These are phyloP conservation scores for Cucurbita moschata DNA, from an alignment of 306 rosid species.

Conservation along the genomic window DNA sequence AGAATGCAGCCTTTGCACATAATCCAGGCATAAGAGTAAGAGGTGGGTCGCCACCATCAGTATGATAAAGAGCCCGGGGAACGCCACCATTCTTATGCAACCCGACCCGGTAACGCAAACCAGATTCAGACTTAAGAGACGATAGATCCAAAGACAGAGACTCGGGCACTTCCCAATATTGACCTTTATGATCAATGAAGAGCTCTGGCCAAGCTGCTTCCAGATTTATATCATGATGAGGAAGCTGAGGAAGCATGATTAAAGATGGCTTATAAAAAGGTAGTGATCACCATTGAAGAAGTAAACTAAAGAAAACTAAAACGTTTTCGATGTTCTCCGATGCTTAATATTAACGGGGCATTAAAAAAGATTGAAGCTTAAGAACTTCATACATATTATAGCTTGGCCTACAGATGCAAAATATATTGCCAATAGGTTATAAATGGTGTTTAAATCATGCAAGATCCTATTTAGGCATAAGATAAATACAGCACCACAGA, in stretches of 20 bases:
- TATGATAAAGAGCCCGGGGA: conserved; percentile 38
- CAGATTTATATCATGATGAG: conserved; percentile 52
- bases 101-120: conserved; percentile 68
- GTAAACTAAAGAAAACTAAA: not conserved
- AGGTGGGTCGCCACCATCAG: conserved; percentile 24
- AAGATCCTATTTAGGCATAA: not conserved
- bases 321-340: not conserved
- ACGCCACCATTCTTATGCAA: conserved; percentile 53
- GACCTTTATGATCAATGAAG: conserved; percentile 76
- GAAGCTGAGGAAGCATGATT: conserved; percentile 36
- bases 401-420: too few relatives aligned
- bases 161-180: conserved; percentile 78
- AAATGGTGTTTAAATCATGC: too few relatives aligned
- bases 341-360: not conserved
- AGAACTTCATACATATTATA: too few relatives aligned
- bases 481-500: not conserved
- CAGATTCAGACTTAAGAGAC: conserved; percentile 43
- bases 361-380: not conserved
- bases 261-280: not conserved
- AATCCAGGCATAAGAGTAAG: conserved; percentile 54
- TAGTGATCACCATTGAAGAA: not conserved
- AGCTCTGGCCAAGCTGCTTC: conserved; percentile 94
- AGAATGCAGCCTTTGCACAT: conserved; percentile 67
- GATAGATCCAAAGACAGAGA: conserved; percentile 60
- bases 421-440: too few relatives aligned